These are phyloP conservation scores for Paraglomus occultum DNA, from an alignment of 192 early-diverging fungal species.

Conservation along the genomic window DNA sequence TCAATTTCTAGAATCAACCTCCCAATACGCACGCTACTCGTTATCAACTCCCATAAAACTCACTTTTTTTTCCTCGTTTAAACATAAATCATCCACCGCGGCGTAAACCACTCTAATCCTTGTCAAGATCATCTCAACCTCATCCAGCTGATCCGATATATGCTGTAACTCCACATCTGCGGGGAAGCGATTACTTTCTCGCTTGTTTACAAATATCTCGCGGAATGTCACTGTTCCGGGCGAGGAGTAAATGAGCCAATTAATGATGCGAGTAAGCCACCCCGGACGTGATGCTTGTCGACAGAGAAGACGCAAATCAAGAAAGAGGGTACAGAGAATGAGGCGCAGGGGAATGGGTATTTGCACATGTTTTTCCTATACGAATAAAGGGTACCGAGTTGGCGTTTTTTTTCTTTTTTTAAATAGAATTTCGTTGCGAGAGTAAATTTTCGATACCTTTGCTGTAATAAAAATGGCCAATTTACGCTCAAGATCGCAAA, in stretches of 20 bases:
- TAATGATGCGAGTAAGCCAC: constrained; percentile 50
- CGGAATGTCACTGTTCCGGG: constrained; percentile 21
- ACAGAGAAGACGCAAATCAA: constrained; percentile 56
- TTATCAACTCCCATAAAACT: constrained; percentile 19
- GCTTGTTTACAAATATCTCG: constrained; percentile 17
- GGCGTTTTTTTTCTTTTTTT: constrained; percentile 30
- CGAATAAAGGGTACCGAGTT: constrained; percentile 24
- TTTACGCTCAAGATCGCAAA: constrained; percentile 53
- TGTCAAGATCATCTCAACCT: constrained; percentile 43
- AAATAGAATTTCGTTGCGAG: neutral
- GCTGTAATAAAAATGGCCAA: constrained; percentile 47
- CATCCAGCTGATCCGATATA: constrained; percentile 40
- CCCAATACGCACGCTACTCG: too few species aligned
- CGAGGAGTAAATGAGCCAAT: constrained; percentile 45
- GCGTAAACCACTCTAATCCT: constrained; percentile 33
- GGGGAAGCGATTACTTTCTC: constrained; percentile 35
- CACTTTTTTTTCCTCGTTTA: constrained; percentile 7
- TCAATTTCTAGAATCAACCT: neutral
- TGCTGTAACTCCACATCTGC: constrained; percentile 33
- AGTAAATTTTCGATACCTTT: constrained; percentile 29
- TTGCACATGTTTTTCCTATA: constrained; percentile 44
- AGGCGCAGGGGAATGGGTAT: constrained; percentile 51
- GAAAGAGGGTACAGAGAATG: constrained; percentile 47
- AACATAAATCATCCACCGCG: constrained; percentile 1
- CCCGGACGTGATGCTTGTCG: constrained; percentile 53